These are phyloP conservation scores for Thalassiosira ordinaria DNA, from an alignment of 352 stramenopile species.

Conservation along the genomic window DNA sequence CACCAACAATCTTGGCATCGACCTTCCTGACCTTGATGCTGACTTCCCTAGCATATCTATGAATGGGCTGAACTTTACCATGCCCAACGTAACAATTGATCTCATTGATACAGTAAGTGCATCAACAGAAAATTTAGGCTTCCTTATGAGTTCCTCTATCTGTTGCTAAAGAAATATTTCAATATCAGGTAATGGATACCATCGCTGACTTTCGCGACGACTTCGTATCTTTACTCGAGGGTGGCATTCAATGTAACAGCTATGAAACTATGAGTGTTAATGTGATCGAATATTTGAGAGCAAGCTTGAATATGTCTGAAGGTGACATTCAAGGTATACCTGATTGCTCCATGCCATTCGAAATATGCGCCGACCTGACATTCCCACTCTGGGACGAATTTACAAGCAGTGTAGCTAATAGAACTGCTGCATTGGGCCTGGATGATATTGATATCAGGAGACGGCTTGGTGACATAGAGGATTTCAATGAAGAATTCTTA, in stretches of 20 bases:
- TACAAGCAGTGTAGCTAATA: neutral
- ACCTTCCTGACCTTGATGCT: neutral
- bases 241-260: conserved; percentile 14
- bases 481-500: too few relatives aligned
- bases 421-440: neutral
- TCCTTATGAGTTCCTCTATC: too few relatives aligned
- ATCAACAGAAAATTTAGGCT: too few relatives aligned
- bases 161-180: too few relatives aligned
- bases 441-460: neutral
- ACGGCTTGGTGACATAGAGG: neutral
- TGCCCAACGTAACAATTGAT: neutral
- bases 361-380: conserved; percentile 11
- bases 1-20: neutral
- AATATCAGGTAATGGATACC: conserved; percentile 1
- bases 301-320: conserved; percentile 4
- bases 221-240: conserved; percentile 1
- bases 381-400: conserved; percentile 19
- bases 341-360: conserved; percentile 13
- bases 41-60: neutral
- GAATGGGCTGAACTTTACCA: neutral
- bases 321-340: conserved; percentile 17
- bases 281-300: conserved; percentile 8
- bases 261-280: conserved; percentile 11
- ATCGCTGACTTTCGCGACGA: conserved; percentile 12
- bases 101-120: conserved; percentile 16